Conservation (phyloP, 1,139 yeast genomes). For the Debaryomycetaceae sp. region DNA sequence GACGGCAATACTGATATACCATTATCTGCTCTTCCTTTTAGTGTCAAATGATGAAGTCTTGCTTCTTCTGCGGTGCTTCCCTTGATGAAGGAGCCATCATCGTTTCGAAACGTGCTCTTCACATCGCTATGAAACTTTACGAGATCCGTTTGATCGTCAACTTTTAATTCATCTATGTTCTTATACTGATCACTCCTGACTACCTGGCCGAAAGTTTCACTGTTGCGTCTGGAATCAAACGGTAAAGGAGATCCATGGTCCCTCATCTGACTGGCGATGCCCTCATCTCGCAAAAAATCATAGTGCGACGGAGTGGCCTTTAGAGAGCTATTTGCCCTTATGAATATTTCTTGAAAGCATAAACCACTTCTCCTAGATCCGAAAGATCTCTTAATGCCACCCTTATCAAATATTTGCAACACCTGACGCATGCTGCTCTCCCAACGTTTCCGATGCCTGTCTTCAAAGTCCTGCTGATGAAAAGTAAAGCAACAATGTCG, state of each 20-base stretch:
- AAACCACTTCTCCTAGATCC: neutral
- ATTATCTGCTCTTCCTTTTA: slow-evolving; percentile 47
- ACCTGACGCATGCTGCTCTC: neutral
- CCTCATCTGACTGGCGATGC: neutral
- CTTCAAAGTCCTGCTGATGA: neutral
- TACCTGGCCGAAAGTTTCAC: slow-evolving; percentile 44
- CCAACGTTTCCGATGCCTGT: neutral
- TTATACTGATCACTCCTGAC: slow-evolving; percentile 37
- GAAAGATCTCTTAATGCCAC: neutral
- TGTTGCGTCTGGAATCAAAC: slow-evolving; percentile 27
- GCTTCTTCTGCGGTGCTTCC: slow-evolving; percentile 50
- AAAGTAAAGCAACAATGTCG: neutral
- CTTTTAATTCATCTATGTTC: slow-evolving; percentile 15
- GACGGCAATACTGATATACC: slow-evolving; percentile 47
- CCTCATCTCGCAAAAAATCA: slow-evolving; percentile 7
- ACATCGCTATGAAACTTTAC: slow-evolving; percentile 8
- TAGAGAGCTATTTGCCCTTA: neutral
- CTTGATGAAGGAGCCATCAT: slow-evolving; percentile 37
- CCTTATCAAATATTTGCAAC: neutral
- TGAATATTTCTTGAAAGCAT: neutral
- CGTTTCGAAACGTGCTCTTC: slow-evolving; percentile 33
- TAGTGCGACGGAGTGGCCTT: slow-evolving; percentile 1
- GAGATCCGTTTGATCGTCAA: slow-evolving; percentile 16
- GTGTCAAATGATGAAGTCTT: slow-evolving; percentile 47
- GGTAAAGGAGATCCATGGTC: slow-evolving; percentile 16